A percentile compares a stretch with the other conserved stretches of the same genome.
phyloP scores from a whole-genome alignment of 148 eudicot genomes.

The Camellia sinensis region DNA sequence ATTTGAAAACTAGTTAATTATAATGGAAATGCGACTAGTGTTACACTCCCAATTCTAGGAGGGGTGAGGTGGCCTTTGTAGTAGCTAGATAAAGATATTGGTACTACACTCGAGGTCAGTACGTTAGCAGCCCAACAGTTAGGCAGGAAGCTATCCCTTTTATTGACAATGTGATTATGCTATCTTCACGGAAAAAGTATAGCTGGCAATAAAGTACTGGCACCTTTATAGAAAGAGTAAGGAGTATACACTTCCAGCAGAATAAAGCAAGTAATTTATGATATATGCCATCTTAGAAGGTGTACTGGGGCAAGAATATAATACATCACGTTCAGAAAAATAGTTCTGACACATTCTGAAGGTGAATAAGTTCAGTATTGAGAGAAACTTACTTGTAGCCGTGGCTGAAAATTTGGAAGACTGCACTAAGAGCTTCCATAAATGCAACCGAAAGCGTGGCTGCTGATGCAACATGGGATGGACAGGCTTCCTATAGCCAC shows the following conservation, averaged over 20 bases:
- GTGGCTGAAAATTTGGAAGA: constrained; percentile 69
- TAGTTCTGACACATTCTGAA: background rate
- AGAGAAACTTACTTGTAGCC: constrained; percentile 59
- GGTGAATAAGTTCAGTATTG: background rate
- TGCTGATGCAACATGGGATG: constrained; percentile 93
- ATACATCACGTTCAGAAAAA: no score
- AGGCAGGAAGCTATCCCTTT: background rate
- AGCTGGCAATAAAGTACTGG: background rate
- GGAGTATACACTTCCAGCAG: background rate
- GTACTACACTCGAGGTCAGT: no score
- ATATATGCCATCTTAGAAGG: no score
- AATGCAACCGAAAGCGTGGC: constrained; percentile 93
- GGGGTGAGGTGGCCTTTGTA: background rate
- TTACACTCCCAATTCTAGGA: background rate
- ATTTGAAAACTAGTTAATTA: background rate
- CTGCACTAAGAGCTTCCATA: constrained; percentile 81
- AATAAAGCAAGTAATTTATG: no score
- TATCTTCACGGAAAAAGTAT: background rate
- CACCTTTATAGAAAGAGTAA: background rate
- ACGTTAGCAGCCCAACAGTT: background rate
- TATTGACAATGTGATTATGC: background rate
- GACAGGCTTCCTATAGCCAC: constrained; percentile 66
- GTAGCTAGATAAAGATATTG: background rate
- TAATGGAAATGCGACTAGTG: background rate
- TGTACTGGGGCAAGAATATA: background rate